These are phyloP conservation scores for Lanmaoa rubissima DNA, from an alignment of 768 basidiomycete genomes.

Conservation along the genomic window DNA sequence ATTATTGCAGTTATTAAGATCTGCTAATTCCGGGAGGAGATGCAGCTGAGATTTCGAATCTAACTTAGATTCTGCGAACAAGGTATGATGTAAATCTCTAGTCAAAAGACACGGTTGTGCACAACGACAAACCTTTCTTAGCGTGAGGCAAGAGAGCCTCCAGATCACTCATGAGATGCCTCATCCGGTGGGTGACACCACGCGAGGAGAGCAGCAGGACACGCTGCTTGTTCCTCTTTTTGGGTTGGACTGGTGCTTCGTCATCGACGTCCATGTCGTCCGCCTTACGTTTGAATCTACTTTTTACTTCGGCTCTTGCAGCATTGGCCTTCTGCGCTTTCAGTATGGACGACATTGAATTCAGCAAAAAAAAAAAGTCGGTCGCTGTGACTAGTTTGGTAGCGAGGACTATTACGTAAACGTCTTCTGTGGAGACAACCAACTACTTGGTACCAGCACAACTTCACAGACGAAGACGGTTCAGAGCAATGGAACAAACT, in stretches of 20 bases:
- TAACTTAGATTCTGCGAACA: constrained; percentile 81
- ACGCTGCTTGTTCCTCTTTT: constrained; percentile 90
- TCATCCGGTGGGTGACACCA: constrained; percentile 93
- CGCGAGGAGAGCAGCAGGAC: constrained; percentile 90
- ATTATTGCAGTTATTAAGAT: constrained; percentile 97
- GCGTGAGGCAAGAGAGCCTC: constrained; percentile 88
- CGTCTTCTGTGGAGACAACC: neutral
- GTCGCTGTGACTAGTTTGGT: neutral
- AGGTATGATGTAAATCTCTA: neutral
- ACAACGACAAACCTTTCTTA: constrained; percentile 79
- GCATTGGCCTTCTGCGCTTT: constrained; percentile 62
- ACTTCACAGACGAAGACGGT: neutral
- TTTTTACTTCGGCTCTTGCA: constrained; percentile 41
- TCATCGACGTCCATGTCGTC: constrained; percentile 61
- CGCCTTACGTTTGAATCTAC: constrained; percentile 61
- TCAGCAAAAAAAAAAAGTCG: neutral
- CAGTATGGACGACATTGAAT: constrained; percentile 60
- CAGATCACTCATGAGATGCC: constrained; percentile 95
- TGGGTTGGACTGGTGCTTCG: constrained; percentile 38
- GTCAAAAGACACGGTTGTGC: neutral
- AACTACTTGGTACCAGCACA: neutral
- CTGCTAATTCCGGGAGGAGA: constrained; percentile 92
- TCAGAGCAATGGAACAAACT: neutral
- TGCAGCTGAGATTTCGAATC: constrained; percentile 94
- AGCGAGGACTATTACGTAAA: constrained; percentile 25